Base-by-base conservation (phyloP, 345 rosid species). In the Rhizophora apiculata region DNA sequence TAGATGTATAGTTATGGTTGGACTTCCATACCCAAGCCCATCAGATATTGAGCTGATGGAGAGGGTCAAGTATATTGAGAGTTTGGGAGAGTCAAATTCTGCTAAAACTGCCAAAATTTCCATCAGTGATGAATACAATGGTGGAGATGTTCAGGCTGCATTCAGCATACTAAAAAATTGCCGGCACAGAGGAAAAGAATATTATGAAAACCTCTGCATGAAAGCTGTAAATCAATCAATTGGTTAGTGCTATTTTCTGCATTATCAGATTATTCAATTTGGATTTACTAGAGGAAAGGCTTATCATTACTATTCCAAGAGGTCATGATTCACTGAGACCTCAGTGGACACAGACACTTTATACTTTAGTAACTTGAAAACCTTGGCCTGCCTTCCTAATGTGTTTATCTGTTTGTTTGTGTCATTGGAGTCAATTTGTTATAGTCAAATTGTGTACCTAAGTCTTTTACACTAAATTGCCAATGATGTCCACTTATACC, bases 151-250 rank as follows among this genome's bases (percentile, higher is more conserved):
- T 74, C 88, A 82, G 77, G 81, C 81, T 21, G 93, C 95, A 54
- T 85, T 91, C 81, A 81, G 74, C 74, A 75, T 94, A 60, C 83
- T 91, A 36, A 87, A 84, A 80, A 87, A 84, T 67, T 91, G 98
- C 86, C 83, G 75, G 75, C 77, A 69, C 78, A 82, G 96, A 82
- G 97, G 98, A 60, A 85, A 84, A 68, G 96, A 89, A 27, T 94
- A 94, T 79, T 94, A 94, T 67, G 98, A 91, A 81, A 91, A 91
- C 74, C 87, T 94, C 71, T 94, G 97, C 90, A 89, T 91, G 92
- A 94, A 94, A 85, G 95, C 97, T 31, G 96, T 94, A 61, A 94
- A 94, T 76, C 96, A 91, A 84, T 91, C 97, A 21, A 88, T 94
- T 6, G 98, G 97, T 91, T 75, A 72, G 88, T 60, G 22, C 62